Evolutionary conservation across 169 alveolate species (phyloP), one percentile per base, ranked within the genome.

Genomic region (Amoebophrya sp.): DNA sequence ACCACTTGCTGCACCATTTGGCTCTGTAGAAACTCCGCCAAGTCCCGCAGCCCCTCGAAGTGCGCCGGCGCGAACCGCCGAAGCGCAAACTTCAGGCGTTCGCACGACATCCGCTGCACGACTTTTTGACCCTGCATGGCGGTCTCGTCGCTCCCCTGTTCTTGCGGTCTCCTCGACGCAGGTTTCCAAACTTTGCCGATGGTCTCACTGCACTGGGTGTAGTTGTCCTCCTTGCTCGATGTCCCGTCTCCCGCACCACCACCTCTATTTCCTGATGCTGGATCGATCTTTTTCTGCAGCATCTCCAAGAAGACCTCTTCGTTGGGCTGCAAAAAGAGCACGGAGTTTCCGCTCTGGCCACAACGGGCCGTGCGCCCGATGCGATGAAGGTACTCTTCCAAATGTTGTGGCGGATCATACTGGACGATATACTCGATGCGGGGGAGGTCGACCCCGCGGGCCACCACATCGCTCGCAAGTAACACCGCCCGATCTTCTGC

Each of bases 281-380:
- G 83, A 66, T 66, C 83, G 83, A 66, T 66, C 35, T 66, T 66
- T 25, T 66, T 7, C 83, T 66, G 83, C 83, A 66, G 35, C 83
- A 66, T 66, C 29, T 66, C 35, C 12, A 66, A 25, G 18, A 7
- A 66, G 38, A 66, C 83, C 39, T 18, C 18, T 39, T 92, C 94
- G 90, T 83, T 39, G 54, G 40, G 90, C 41, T 55, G 91, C 39
- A 95, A 92, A 92, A 95, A 95, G 33, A 95, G 92, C 88, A 95
- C 90, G 47, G 94, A 94, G 77, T 95, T 97, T 23, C 99, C 99
- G 88, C 95, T 94, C 32, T 94, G 96, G 25, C 98, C 98, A 0
- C 98, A 98, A 92, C 99, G 95, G 29, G 99, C 99, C 38, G 99
- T 97, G 92, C 99, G 97, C 3, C 99, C 99, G n/a, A 98, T 96